Evolutionary conservation across 2,329 filamentous ascomycete species (phyloP).

Genomic region (Beauveria bassiana): DNA sequence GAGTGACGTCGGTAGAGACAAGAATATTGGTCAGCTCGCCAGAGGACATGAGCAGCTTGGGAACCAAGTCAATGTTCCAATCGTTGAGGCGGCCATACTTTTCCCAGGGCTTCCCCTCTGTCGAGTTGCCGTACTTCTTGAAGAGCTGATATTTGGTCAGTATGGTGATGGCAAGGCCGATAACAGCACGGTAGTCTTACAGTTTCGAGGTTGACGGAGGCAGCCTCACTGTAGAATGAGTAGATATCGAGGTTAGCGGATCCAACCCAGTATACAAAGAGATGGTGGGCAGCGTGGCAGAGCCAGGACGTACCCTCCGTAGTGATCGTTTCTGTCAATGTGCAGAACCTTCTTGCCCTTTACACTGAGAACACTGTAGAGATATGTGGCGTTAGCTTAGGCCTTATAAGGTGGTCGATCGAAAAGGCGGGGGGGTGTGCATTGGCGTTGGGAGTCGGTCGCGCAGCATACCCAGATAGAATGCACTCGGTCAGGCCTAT

Average conservation of each 20-base stretch:
- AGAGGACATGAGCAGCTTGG: slow-evolving; percentile 97
- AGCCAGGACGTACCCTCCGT: slow-evolving; percentile 69
- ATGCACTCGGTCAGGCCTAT: slow-evolving; percentile 96
- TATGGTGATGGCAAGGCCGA: background rate
- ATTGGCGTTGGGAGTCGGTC: slow-evolving; percentile 8
- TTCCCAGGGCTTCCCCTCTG: slow-evolving; percentile 87
- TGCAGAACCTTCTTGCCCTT: slow-evolving; percentile 99
- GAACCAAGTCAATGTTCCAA: slow-evolving; percentile 99
- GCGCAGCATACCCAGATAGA: slow-evolving; percentile 71
- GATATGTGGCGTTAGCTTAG: slow-evolving; percentile 2
- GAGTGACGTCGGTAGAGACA: slow-evolving; percentile 85
- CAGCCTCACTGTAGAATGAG: slow-evolving; percentile 59
- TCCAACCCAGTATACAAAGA: background rate
- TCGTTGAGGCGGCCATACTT: slow-evolving; percentile 94
- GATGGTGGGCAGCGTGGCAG: background rate
- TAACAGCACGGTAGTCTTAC: slow-evolving; percentile 37
- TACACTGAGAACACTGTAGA: slow-evolving; percentile 77
- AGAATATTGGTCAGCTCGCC: slow-evolving; percentile 98
- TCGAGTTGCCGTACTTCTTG: slow-evolving; percentile 87
- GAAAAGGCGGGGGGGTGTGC: slow-evolving; percentile 4
- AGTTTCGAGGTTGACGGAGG: slow-evolving; percentile 92
- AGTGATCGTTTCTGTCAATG: slow-evolving; percentile 97
- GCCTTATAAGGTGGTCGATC: background rate
- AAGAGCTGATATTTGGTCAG: slow-evolving; percentile 58
- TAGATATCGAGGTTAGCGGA: slow-evolving; percentile 13